phyloP scores from a whole-genome alignment of 345 rosid genomes.

The Gossypium australe region DNA sequence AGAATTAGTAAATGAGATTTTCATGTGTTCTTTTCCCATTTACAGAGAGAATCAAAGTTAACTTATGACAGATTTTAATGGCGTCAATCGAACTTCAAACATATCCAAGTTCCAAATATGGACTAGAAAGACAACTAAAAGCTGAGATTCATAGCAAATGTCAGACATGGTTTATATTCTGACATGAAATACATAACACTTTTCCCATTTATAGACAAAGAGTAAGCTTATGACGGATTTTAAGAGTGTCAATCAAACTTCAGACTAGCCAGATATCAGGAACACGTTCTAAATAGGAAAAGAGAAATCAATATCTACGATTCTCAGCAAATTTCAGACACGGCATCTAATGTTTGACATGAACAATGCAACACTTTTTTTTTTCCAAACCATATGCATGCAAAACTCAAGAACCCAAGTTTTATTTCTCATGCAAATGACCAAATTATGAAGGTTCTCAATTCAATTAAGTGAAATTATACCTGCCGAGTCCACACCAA shows the following conservation, averaged over 20 bases:
- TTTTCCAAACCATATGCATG: background rate
- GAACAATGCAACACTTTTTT: background rate
- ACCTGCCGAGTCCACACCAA: constrained; percentile 41
- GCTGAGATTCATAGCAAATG: background rate
- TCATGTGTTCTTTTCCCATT: background rate
- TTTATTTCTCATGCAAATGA: background rate
- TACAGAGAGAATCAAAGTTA: background rate
- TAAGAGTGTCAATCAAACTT: background rate
- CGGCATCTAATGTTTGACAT: background rate
- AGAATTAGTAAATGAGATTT: background rate
- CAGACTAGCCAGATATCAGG: background rate
- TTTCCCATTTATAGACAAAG: background rate
- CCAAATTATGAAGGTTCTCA: background rate
- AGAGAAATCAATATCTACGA: background rate
- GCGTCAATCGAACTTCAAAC: background rate
- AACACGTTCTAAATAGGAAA: background rate
- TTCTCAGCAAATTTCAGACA: background rate
- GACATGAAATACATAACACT: background rate
- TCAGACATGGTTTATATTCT: background rate
- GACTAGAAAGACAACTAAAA: background rate
- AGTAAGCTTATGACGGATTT: background rate
- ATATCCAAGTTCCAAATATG: background rate
- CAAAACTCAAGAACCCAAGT: background rate
- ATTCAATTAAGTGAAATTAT: background rate
- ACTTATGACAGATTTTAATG: background rate